Evolutionary conservation across 2,329 filamentous ascomycete genomes (phyloP).

Genomic region (Thelonectria rubi): DNA sequence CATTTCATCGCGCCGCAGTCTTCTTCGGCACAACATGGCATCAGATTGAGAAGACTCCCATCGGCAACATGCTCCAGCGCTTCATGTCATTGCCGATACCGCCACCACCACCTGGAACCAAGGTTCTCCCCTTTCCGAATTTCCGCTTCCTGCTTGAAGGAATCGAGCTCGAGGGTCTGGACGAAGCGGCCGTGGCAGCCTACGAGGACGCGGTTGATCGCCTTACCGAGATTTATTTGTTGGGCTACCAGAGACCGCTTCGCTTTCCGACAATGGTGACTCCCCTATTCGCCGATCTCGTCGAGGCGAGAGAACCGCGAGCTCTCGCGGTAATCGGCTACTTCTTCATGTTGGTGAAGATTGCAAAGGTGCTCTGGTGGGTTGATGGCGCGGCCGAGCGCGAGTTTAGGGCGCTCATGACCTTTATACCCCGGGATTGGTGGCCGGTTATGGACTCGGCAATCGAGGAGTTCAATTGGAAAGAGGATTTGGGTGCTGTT

Average conservation of each 20-base stretch:
- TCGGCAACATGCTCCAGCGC: not conserved
- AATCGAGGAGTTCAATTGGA: slow-evolving; percentile 15
- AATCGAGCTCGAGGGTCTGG: not conserved
- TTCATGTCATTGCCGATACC: not conserved
- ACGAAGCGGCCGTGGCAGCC: not conserved
- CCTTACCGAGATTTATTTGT: not conserved
- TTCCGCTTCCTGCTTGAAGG: slow-evolving; percentile 16
- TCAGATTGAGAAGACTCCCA: not conserved
- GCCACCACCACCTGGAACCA: not conserved
- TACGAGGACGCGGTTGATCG: slow-evolving; percentile 2
- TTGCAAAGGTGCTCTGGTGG: slow-evolving; percentile 16
- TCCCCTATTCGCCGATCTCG: slow-evolving; percentile 4
- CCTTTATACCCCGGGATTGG: slow-evolving; percentile 15
- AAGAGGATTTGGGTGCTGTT: not conserved
- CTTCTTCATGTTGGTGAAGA: slow-evolving; percentile 23
- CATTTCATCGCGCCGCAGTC: slow-evolving; percentile 1
- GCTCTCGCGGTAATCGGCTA: slow-evolving; percentile 16
- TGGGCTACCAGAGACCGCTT: not conserved
- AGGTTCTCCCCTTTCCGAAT: not conserved
- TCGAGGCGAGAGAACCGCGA: slow-evolving; percentile 15
- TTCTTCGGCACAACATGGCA: slow-evolving; percentile 5
- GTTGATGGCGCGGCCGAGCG: slow-evolving; percentile 17
- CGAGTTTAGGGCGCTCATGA: slow-evolving; percentile 22
- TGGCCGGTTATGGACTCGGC: slow-evolving; percentile 20
- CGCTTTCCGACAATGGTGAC: slow-evolving; percentile 12